phyloP scores from a whole-genome alignment of 208 protist genomes.

The Leishmania martiniquensis region DNA sequence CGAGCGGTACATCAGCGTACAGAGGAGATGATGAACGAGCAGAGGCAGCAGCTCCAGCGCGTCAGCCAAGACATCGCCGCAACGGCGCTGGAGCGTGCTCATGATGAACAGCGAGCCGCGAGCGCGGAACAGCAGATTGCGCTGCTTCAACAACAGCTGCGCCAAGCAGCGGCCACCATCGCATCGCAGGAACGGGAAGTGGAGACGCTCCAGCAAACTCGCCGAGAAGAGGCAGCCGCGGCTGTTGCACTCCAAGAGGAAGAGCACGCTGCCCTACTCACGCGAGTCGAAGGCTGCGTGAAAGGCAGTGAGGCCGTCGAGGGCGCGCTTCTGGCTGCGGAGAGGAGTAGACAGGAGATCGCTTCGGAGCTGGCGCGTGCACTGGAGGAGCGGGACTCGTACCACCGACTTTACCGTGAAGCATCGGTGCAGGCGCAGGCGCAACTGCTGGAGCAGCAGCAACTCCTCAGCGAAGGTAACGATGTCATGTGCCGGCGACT shows the following conservation, averaged over 20 bases:
- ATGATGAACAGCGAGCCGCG: conserved; percentile 18
- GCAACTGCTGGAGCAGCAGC: conserved; percentile 70
- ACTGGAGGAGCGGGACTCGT: conserved; percentile 28
- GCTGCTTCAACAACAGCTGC: conserved; percentile 11
- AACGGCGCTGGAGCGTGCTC: conserved; percentile 15
- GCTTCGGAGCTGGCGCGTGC: conserved; percentile 21
- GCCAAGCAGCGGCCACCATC: conserved; percentile 14
- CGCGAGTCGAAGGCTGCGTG: conserved; percentile 51
- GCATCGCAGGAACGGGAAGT: conserved; percentile 21
- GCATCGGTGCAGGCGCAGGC: conserved; percentile 27
- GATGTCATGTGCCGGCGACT: conserved; percentile 17
- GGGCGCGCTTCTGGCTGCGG: conserved; percentile 32
- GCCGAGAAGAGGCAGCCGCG: conserved; percentile 8
- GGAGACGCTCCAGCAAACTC: conserved; percentile 14
- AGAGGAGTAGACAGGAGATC: conserved; percentile 28
- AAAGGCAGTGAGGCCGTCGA: conserved; percentile 47
- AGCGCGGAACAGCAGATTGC: conserved; percentile 8
- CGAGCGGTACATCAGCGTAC: conserved; percentile 30
- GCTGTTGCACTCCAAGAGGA: conserved; percentile 25
- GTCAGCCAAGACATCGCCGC: conserved; percentile 22
- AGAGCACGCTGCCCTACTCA: conserved; percentile 20
- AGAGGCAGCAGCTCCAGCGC: conserved; percentile 19
- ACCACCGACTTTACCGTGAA: conserved; percentile 27
- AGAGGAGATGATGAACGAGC: conserved; percentile 26
- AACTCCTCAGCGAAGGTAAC: conserved; percentile 37